Evolutionary conservation across 306 rosid species (phyloP), one percentile per base, ranked within the genome.

Genomic region (Cucurbita argyrosperma): DNA sequence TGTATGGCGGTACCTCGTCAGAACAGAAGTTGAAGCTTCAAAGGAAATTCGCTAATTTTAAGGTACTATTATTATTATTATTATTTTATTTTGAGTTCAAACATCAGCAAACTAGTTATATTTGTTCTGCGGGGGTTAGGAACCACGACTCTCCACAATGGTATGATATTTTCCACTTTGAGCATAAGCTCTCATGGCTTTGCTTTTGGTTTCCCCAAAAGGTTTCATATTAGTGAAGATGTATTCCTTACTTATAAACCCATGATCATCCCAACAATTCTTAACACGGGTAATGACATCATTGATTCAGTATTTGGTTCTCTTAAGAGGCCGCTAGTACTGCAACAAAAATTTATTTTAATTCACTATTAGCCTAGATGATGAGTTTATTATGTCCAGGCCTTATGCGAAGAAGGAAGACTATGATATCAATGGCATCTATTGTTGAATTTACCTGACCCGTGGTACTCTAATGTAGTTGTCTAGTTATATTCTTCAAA

Each of bases 1-100:
- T 90, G 67, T 90, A 93, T 59, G 98, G 97, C 42, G 98, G 98
- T 77, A 77, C 96, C 46, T 93, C 98, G 18, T 93, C 98, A 15
- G 98, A 93, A 76, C 73, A 78, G 82, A 90, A 84, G 82, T 80
- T 86, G 63, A 90, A 80, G 86, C 96, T 90, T 83, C 96, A 90
- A 73, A 82, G 97, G 82, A 86, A 84, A 82, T 90, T 90, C 83
- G 54, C 94, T 77, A 89, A 89, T 86, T 93, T 93, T 69, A 90
- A 92, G 89, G 98, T 93, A 87, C 68, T 35, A 23, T 49, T 70
- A 30, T 30, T 30, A 30, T 30, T 30, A 30, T 30, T 30, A 30
- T 30, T 30, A 26, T 68, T 64, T 30, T 30, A 26, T 68, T 64
- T 54, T 54, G 71, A 52, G 10, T 40, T 72, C 76, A 52, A 51